Conservation (phyloP, 768 basidiomycete genomes). For the Kwoniella botswanensis region DNA sequence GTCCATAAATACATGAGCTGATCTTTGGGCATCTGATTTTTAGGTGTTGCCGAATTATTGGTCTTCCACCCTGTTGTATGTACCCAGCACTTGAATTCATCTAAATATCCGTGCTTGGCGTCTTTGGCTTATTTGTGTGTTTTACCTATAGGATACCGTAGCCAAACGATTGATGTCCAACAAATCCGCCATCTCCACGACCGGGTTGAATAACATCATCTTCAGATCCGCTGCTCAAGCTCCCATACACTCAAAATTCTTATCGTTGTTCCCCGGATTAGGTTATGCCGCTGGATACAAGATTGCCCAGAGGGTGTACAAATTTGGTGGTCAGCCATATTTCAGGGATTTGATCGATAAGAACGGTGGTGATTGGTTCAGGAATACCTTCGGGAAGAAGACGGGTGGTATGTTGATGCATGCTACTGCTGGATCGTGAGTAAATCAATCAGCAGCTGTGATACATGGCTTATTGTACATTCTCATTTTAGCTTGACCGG, state of each 20-base stretch:
- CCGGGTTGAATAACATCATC: conserved; percentile 73
- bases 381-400: conserved; percentile 84
- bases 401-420: conserved; percentile 96
- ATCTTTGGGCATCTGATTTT: neutral
- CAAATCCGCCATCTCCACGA: conserved; percentile 64
- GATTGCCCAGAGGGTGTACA: conserved; percentile 89
- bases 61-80: conserved; percentile 79
- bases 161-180: conserved; percentile 99
- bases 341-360: conserved; percentile 88
- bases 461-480: neutral
- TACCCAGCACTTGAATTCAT: conserved; percentile 4
- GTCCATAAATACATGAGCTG: neutral
- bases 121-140: neutral
- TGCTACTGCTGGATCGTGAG: conserved; percentile 88
- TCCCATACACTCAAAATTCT: conserved; percentile 69
- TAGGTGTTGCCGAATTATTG: conserved; percentile 91
- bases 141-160: conserved; percentile 72
- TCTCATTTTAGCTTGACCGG: conserved; percentile 64
- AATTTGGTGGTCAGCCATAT: conserved; percentile 98
- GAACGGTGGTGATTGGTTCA: conserved; percentile 81
- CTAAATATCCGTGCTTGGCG: neutral
- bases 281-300: conserved; percentile 99
- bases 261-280: conserved; percentile 93
- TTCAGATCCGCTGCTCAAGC: conserved; percentile 83
- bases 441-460: neutral